Evolutionary conservation across 768 basidiomycete species (phyloP).

Genomic region (Psilocybe sp.): DNA sequence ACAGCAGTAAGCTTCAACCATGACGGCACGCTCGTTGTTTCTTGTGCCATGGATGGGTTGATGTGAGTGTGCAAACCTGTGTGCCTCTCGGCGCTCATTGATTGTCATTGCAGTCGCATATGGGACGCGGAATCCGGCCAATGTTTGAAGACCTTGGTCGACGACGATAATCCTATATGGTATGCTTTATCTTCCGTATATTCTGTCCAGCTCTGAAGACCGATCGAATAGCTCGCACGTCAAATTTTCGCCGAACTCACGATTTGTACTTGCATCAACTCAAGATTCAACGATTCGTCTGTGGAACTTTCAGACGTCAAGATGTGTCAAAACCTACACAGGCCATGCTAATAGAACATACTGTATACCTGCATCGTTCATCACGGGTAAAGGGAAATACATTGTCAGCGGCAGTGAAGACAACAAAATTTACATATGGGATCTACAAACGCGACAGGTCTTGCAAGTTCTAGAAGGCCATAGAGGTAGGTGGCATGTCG

Average conservation of each 20-base stretch:
- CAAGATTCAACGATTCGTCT: conserved; percentile 93
- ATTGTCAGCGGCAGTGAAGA: conserved; percentile 92
- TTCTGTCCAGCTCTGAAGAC: conserved; percentile 3
- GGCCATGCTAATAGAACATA: conserved; percentile 87
- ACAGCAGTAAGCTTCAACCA: conserved; percentile 92
- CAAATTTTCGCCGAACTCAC: conserved; percentile 89
- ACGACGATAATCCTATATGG: conserved; percentile 95
- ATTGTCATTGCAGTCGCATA: conserved; percentile 62
- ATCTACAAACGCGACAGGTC: conserved; percentile 77
- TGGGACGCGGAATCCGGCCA: conserved; percentile 98
- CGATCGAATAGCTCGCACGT: conserved; percentile 67
- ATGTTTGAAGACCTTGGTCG: conserved; percentile 94
- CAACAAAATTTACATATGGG: conserved; percentile 85
- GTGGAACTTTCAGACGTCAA: conserved; percentile 91
- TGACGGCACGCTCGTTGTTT: conserved; percentile 92
- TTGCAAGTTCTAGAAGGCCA: conserved; percentile 78
- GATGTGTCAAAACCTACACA: conserved; percentile 89
- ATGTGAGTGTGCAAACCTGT: conserved; percentile 65
- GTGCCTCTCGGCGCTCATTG: neutral
- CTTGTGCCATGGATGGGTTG: conserved; percentile 94
- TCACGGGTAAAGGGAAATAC: conserved; percentile 57
- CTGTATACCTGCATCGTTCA: conserved; percentile 71
- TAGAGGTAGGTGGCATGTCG: conserved; percentile 48
- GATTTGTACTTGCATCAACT: conserved; percentile 85
- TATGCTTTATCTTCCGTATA: conserved; percentile 26